These are phyloP conservation scores for Coemansia sp. DNA, from an alignment of 192 early-diverging fungal species.

Conservation along the genomic window DNA sequence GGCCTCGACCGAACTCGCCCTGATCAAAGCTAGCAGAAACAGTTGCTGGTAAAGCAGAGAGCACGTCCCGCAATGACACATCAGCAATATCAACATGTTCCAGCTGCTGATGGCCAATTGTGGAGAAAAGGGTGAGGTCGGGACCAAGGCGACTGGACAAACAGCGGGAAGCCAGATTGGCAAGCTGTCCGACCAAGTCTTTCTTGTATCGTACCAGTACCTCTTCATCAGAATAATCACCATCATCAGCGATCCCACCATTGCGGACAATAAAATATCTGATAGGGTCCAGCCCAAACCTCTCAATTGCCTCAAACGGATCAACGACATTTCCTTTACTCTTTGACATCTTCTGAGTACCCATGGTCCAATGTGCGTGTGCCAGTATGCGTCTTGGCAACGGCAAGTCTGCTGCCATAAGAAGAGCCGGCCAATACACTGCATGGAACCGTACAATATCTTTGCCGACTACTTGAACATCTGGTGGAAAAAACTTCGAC, in stretches of 20 bases:
- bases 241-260: conserved; percentile 84
- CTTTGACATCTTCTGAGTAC: conserved; percentile 94
- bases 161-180: conserved; percentile 76
- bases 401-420: conserved; percentile 82
- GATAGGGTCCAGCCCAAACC: conserved; percentile 82
- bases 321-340: conserved; percentile 89
- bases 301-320: conserved; percentile 67
- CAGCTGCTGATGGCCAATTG: conserved; percentile 15
- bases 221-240: conserved; percentile 70
- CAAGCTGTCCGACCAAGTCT: conserved; percentile 78
- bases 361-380: conserved; percentile 94
- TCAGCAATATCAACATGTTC: background rate
- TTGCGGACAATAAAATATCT: conserved; percentile 90
- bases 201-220: conserved; percentile 72
- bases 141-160: conserved; percentile 48
- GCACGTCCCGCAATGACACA: conserved; percentile 7
- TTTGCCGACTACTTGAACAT: conserved; percentile 89
- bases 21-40: conserved; percentile 55
- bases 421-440: conserved; percentile 95
- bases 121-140: conserved; percentile 28
- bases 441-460: conserved; percentile 97
- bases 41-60: conserved; percentile 16
- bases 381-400: conserved; percentile 80
- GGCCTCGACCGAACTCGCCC: conserved; percentile 61
- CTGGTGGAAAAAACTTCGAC: conserved; percentile 60